A percentile compares a stretch with the other conserved stretches of the same genome.
Conservation (phyloP, 2,329 filamentous ascomycete genomes). For the Clonostachys byssicola region DNA sequence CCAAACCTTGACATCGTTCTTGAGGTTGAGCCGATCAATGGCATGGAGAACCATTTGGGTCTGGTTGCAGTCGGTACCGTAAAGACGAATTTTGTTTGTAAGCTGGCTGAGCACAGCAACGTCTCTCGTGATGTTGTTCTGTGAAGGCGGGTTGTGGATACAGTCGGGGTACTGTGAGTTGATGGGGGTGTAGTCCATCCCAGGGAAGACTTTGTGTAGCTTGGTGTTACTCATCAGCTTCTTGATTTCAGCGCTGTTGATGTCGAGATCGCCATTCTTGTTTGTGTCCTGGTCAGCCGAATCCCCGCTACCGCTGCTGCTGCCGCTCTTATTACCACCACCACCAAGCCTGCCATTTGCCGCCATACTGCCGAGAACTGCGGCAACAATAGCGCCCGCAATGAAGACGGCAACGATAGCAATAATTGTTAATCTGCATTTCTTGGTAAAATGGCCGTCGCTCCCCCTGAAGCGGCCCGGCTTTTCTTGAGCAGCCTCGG, state of each 20-base stretch:
- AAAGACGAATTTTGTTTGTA: constrained; percentile 82
- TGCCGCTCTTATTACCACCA: constrained; percentile 6
- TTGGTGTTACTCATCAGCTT: constrained; percentile 73
- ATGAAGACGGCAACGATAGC: constrained; percentile 60
- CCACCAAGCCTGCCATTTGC: constrained; percentile 68
- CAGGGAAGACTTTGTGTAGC: constrained; percentile 90
- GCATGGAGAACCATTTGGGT: constrained; percentile 89
- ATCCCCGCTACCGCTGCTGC: constrained; percentile 24
- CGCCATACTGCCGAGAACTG: no score
- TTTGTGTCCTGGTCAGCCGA: constrained; percentile 56
- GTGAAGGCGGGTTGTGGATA: constrained; percentile 69
- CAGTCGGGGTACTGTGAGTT: constrained; percentile 89
- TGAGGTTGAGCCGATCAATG: constrained; percentile 68
- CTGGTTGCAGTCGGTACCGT: constrained; percentile 97
- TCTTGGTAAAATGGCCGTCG: constrained; percentile 7
- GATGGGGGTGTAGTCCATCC: constrained; percentile 91
- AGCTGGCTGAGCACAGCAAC: constrained; percentile 86
- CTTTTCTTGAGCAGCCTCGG: constrained; percentile 51
- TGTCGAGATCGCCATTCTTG: constrained; percentile 66
- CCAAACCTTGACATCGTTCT: constrained; percentile 79
- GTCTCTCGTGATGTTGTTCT: constrained; percentile 93
- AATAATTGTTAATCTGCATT: constrained; percentile 47
- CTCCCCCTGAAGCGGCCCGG: no score
- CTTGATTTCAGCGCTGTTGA: constrained; percentile 76
- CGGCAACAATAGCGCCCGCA: constrained; percentile 58